Evolutionary conservation across 1,139 yeast genomes (phyloP), one percentile per base, ranked within the genome.

Genomic region (Hyphopichia pseudoburtonii): DNA sequence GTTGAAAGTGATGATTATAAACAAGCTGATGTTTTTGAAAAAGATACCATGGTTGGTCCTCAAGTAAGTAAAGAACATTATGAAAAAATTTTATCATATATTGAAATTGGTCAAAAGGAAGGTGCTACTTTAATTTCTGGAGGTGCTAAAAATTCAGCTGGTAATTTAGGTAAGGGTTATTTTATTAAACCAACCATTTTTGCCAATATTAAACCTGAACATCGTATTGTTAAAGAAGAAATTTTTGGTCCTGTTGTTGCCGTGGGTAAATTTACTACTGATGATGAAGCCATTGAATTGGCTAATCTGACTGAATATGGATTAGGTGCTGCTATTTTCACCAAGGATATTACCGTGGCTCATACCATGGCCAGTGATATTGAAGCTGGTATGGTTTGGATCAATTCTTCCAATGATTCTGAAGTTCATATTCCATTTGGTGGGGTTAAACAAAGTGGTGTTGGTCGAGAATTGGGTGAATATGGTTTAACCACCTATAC

Each of bases 401-500:
- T 78, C 54, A 67, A 62, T 47, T 80, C 90, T 9, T 80, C 90
- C 37, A 87, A 88, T 57, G 92, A 86, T 57, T 80, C 86, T 37
- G 90, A 83, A 52, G 62, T 70, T 41, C 81, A 79, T 49, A 72
- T 86, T 46, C 96, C 96, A 43, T 88, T 88, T 57, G 96, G 96
- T 25, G 77, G 77, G 37, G 75, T 70, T 30, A 88, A 88, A 69
- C 73, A 79, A 80, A 78, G 87, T 52, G 96, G 96, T 49, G 74
- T 86, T 46, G 96, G 96, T 40, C 78, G 95, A 59, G 96, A 88
- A 65, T 73, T 88, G 50, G 96, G 96, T 41, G 84, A 83, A 56
- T 81, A 82, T 53, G 96, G 96, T 43, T 71, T 88, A 41, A 70
- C 75, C 40, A 75, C 80, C 47, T 88, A 87, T 66, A 80, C 94